These are phyloP conservation scores for Saccharomycopsis hybrid DNA, from an alignment of 1,139 yeast species.

Conservation along the genomic window DNA sequence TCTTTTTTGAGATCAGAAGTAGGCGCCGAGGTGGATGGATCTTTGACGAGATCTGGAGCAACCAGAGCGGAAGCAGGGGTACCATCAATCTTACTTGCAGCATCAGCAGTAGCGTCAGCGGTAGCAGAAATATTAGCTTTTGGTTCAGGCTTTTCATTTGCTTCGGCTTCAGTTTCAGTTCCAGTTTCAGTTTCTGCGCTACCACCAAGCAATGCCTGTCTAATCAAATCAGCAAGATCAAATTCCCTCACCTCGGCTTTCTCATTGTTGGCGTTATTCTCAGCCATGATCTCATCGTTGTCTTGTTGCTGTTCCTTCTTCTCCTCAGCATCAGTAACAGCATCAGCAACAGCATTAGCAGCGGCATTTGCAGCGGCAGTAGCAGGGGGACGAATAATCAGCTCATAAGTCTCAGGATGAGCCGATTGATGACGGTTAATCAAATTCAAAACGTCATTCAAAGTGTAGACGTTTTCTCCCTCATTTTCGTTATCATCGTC, in stretches of 20 bases:
- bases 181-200: constrained; percentile 14
- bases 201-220: constrained; percentile 23
- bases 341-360: constrained; percentile 11
- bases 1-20: neutral
- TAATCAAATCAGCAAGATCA: constrained; percentile 22
- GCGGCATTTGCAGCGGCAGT: constrained; percentile 1
- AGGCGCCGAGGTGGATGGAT: constrained; percentile 12
- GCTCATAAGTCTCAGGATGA: constrained; percentile 10
- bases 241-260: neutral
- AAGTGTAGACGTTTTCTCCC: constrained; percentile 16
- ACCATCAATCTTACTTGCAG: constrained; percentile 14
- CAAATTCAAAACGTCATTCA: constrained; percentile 19
- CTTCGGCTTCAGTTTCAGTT: constrained; percentile 6
- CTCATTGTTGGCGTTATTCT: neutral
- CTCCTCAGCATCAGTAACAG: constrained; percentile 1
- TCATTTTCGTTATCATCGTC: constrained; percentile 2
- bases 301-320: constrained; percentile 21
- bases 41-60: constrained; percentile 11
- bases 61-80: constrained; percentile 17
- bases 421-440: constrained; percentile 14
- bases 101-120: constrained; percentile 12
- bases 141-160: constrained; percentile 2
- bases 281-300: constrained; percentile 20
- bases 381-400: neutral
- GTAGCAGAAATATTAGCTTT: constrained; percentile 17